Percentiles rank a stretch among this genome's conserved stretches.
These are phyloP conservation scores for Trametes versicolor DNA, from an alignment of 1,284 basidiomycete species.

Conservation along the genomic window DNA sequence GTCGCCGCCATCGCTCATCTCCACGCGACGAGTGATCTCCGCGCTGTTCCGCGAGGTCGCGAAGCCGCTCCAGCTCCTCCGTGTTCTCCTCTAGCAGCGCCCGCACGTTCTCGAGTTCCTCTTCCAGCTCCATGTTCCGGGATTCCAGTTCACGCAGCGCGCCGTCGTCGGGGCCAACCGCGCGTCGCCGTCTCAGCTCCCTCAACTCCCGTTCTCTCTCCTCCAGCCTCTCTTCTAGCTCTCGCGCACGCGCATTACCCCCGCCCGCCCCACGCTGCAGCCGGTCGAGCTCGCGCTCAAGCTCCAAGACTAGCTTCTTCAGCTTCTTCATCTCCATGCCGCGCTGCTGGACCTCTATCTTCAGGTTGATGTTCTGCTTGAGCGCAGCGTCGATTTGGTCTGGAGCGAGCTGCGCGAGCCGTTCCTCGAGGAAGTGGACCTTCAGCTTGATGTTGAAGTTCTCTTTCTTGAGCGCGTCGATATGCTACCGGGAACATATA, in stretches of 20 bases:
- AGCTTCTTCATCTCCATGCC: slow-evolving; percentile 94
- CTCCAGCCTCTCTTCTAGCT: slow-evolving; percentile 74
- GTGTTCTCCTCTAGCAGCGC: slow-evolving; percentile 79
- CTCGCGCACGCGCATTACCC: slow-evolving; percentile 59
- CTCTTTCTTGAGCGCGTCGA: slow-evolving; percentile 94
- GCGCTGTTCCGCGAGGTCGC: slow-evolving; percentile 67
- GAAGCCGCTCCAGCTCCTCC: slow-evolving; percentile 76
- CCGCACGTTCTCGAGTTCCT: slow-evolving; percentile 72
- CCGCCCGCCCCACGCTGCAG: slow-evolving; percentile 67
- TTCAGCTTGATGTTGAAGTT: slow-evolving; percentile 83
- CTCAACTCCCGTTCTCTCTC: slow-evolving; percentile 75
- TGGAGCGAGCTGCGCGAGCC: slow-evolving; percentile 86
- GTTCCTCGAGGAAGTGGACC: slow-evolving; percentile 44
- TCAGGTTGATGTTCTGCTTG: slow-evolving; percentile 94
- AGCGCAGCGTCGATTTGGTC: slow-evolving; percentile 92
- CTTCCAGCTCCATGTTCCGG: slow-evolving; percentile 73
- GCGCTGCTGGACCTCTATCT: slow-evolving; percentile 91
- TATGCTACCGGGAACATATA: slow-evolving; percentile 69
- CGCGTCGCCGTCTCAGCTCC: slow-evolving; percentile 62
- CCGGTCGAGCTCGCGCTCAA: slow-evolving; percentile 82
- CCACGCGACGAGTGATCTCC: slow-evolving; percentile 54
- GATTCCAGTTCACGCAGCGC: slow-evolving; percentile 63
- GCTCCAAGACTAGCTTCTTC: slow-evolving; percentile 88
- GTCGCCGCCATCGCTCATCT: slow-evolving; percentile 52
- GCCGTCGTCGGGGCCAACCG: slow-evolving; percentile 53